Evolutionary conservation across 2,329 filamentous ascomycete species (phyloP).

Genomic region (Trichophyton schoenleinii): DNA sequence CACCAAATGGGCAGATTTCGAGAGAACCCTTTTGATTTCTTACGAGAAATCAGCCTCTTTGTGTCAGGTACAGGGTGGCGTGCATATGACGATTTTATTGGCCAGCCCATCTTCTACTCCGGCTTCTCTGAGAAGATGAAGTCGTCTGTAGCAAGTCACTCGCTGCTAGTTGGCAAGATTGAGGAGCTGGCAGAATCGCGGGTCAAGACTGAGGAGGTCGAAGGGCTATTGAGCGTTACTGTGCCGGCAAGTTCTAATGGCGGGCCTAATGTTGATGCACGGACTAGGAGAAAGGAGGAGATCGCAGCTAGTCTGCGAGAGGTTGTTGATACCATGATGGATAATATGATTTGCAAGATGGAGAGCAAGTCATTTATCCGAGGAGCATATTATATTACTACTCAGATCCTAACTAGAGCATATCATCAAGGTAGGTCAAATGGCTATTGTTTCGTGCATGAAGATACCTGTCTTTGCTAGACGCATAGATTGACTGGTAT

Average conservation of each 20-base stretch:
- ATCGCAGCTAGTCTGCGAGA: constrained; percentile 64
- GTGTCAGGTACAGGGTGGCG: constrained; percentile 92
- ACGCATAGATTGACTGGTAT: neutral
- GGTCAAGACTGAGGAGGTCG: constrained; percentile 60
- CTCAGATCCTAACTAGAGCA: constrained; percentile 77
- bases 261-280: constrained; percentile 9
- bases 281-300: constrained; percentile 36
- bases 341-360: constrained; percentile 98
- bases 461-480: too few relatives aligned
- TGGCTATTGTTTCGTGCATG: neutral
- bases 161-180: constrained; percentile 63
- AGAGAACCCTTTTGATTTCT: constrained; percentile 59
- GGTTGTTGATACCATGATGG: constrained; percentile 74
- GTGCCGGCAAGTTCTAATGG: constrained; percentile 20
- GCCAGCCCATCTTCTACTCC: constrained; percentile 83
- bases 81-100: constrained; percentile 79
- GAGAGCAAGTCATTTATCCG: constrained; percentile 89
- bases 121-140: constrained; percentile 91
- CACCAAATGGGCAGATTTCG: constrained; percentile 81
- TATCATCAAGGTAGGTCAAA: constrained; percentile 64
- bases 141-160: constrained; percentile 58
- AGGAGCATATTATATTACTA: constrained; percentile 76
- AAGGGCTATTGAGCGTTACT: constrained; percentile 50
- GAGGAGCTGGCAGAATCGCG: constrained; percentile 62
- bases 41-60: constrained; percentile 85